A percentile compares a stretch with the other conserved stretches of the same genome.
Evolutionary conservation across 768 basidiomycete species (phyloP).

Genomic region (Amanita phalloides): DNA sequence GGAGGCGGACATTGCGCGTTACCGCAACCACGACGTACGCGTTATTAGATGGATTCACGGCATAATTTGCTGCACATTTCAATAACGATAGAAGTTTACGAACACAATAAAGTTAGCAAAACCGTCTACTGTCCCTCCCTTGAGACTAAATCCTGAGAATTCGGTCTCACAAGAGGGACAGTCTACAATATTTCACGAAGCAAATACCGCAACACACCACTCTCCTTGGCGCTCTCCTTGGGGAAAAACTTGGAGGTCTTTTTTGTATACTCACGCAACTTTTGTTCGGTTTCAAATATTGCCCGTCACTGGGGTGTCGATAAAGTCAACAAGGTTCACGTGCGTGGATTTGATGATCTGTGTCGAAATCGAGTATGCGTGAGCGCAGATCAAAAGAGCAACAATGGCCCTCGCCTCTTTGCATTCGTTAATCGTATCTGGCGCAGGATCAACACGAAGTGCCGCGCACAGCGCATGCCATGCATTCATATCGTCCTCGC

Average conservation of each 20-base stretch:
- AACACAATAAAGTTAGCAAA: no score
- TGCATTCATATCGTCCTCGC: background rate
- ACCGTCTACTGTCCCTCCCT: no score
- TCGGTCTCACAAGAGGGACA: no score
- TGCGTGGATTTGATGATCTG: slow-evolving; percentile 4
- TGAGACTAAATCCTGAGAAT: no score
- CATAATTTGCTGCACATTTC: no score
- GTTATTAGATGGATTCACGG: no score
- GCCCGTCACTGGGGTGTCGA: background rate
- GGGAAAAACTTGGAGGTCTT: background rate
- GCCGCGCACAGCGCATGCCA: slow-evolving; percentile 1
- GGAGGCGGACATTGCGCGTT: no score
- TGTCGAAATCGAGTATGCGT: background rate
- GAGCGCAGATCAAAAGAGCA: background rate
- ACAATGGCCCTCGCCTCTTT: background rate
- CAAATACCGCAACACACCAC: background rate
- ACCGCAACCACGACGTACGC: no score
- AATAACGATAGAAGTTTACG: no score
- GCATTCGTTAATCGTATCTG: background rate
- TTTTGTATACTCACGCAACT: background rate
- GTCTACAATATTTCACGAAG: slow-evolving; percentile 1
- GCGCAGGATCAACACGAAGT: background rate
- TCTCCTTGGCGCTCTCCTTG: slow-evolving; percentile 5
- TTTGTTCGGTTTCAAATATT: background rate
- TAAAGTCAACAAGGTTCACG: slow-evolving; percentile 3